Percentiles rank a stretch among this genome's conserved stretches.
Evolutionary conservation across 148 eudicot species (phyloP).

Genomic region (Rheum nobile): DNA sequence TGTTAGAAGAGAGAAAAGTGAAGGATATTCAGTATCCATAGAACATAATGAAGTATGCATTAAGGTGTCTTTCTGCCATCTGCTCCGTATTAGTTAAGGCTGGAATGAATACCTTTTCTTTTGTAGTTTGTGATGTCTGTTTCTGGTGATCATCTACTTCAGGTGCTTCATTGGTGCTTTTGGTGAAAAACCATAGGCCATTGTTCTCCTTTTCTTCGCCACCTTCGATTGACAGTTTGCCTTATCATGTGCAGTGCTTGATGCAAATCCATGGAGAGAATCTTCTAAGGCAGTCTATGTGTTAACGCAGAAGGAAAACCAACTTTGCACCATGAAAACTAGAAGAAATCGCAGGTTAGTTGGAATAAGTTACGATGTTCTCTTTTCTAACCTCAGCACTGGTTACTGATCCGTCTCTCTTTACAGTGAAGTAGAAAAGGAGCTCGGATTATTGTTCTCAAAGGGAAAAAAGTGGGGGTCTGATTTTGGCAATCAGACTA

Average conservation of each 20-base stretch:
- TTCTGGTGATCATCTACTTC: background rate
- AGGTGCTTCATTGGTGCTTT: background rate
- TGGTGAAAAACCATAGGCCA: background rate
- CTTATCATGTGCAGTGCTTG: constrained; percentile 44
- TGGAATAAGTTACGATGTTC: background rate
- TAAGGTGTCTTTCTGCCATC: background rate
- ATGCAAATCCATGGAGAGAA: constrained; percentile 93
- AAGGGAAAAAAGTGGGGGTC: constrained; percentile 45
- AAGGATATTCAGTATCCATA: background rate
- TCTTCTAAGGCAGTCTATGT: constrained; percentile 79
- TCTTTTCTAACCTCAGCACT: background rate
- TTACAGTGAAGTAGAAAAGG: constrained; percentile 90
- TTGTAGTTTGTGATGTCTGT: background rate
- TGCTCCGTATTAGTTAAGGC: background rate
- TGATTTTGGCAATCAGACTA: constrained; percentile 42
- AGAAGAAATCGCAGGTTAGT: constrained; percentile 73
- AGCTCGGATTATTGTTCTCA: constrained; percentile 78
- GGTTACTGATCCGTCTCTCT: constrained; percentile 5
- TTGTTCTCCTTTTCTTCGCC: background rate
- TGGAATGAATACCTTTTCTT: background rate
- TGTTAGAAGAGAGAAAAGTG: background rate
- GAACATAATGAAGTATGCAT: background rate
- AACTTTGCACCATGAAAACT: constrained; percentile 93
- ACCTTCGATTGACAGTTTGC: background rate
- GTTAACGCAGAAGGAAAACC: constrained; percentile 80